Conservation (phyloP, 805 yeast genomes). For the Starmerella geochares region DNA sequence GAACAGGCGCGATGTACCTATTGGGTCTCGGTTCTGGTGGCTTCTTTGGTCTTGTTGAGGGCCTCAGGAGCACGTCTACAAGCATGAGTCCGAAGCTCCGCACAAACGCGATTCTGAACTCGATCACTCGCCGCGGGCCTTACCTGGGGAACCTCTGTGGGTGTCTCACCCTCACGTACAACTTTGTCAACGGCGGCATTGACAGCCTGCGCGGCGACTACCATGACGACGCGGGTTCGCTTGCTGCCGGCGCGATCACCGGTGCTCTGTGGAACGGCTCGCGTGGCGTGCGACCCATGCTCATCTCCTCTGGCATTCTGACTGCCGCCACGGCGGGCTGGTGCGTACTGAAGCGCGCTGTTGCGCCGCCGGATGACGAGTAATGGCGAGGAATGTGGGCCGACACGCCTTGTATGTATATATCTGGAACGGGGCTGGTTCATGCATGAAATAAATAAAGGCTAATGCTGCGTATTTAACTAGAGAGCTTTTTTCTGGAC, state of each 20-base stretch:
- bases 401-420: constrained; percentile 7
- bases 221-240: constrained; percentile 76
- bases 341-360: constrained; percentile 62
- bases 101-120: constrained; percentile 81
- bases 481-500: too few relatives aligned
- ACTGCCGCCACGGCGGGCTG: constrained; percentile 87
- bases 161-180: constrained; percentile 81
- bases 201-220: constrained; percentile 68
- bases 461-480: neutral
- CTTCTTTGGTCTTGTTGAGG: constrained; percentile 75
- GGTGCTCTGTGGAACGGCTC: constrained; percentile 87
- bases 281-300: constrained; percentile 80
- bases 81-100: constrained; percentile 69
- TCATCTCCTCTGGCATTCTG: constrained; percentile 69
- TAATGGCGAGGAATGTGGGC: neutral
- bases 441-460: constrained; percentile 8
- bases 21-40: constrained; percentile 82
- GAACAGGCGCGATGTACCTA: constrained; percentile 89
- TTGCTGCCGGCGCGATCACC: constrained; percentile 80
- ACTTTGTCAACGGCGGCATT: constrained; percentile 66
- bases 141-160: constrained; percentile 92
- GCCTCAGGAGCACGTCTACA: constrained; percentile 65
- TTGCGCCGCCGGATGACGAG: constrained; percentile 25
- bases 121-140: constrained; percentile 91
- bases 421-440: neutral